phyloP scores from a whole-genome alignment of 1,284 basidiomycete species.

The Phlebopus sp. region DNA sequence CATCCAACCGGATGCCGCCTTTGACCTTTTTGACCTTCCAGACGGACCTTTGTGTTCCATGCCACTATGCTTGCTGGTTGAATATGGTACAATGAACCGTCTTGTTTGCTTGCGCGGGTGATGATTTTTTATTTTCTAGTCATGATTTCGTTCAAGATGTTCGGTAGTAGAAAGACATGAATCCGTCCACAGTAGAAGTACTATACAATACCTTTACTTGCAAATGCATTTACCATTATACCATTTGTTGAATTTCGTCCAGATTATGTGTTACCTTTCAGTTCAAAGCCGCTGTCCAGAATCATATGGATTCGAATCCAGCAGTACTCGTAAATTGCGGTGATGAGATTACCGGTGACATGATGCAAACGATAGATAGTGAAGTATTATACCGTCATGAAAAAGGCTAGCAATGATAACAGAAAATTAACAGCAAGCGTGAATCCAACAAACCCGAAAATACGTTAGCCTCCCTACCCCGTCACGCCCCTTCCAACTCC shows the following conservation, averaged over 20 bases:
- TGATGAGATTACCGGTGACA: neutral
- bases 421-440: too few species aligned
- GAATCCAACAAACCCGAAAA: too few species aligned
- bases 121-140: neutral
- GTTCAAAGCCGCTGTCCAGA: neutral
- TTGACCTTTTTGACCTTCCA: neutral
- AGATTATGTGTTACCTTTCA: neutral
- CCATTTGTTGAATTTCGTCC: neutral
- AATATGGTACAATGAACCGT: neutral
- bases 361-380: neutral
- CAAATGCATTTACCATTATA: neutral
- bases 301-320: neutral
- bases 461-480: too few species aligned
- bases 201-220: too few species aligned
- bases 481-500: slow-evolving; percentile 6
- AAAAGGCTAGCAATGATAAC: too few species aligned
- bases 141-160: neutral
- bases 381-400: too few species aligned
- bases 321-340: neutral
- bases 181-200: neutral
- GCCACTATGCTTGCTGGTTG: neutral
- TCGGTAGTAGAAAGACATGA: neutral
- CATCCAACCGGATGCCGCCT: neutral
- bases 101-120: neutral
- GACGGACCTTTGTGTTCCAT: neutral